A percentile compares a stretch with the other conserved stretches of the same genome.
Evolutionary conservation across 2,329 filamentous ascomycete genomes (phyloP).

Genomic region (Calonectria crousiana): DNA sequence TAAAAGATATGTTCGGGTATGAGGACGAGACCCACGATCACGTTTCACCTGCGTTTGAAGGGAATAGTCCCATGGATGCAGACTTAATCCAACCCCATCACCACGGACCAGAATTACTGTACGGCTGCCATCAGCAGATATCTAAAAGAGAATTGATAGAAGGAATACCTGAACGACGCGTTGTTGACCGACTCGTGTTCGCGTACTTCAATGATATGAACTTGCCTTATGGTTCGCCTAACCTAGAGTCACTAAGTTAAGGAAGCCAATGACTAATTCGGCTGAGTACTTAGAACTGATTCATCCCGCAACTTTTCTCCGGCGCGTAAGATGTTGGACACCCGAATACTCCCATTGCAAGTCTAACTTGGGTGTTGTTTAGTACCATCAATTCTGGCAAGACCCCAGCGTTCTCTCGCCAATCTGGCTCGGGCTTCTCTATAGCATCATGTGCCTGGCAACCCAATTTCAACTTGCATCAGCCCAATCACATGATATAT

Average conservation of each 20-base stretch:
- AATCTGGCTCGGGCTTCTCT: slow-evolving; percentile 1
- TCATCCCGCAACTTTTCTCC: background rate
- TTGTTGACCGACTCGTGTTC: background rate
- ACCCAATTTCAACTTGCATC: background rate
- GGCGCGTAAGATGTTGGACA: background rate
- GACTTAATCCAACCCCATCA: background rate
- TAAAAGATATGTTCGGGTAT: background rate
- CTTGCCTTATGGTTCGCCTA: background rate
- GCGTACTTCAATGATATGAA: background rate
- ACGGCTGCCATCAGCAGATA: background rate
- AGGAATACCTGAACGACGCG: background rate
- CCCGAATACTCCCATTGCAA: no score
- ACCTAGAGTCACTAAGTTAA: background rate
- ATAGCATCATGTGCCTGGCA: background rate
- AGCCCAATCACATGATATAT: background rate
- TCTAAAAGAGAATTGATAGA: background rate
- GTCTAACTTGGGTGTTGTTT: background rate
- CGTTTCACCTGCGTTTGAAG: background rate
- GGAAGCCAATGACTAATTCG: background rate
- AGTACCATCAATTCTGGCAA: slow-evolving; percentile 2
- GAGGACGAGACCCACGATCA: background rate
- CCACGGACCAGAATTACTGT: background rate
- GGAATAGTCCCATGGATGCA: background rate
- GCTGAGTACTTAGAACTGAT: background rate
- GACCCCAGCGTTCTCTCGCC: background rate